A percentile compares a stretch with the other conserved stretches of the same genome.
Evolutionary conservation across 2,329 filamentous ascomycete genomes (phyloP).

Genomic region (Lachnellula arida): DNA sequence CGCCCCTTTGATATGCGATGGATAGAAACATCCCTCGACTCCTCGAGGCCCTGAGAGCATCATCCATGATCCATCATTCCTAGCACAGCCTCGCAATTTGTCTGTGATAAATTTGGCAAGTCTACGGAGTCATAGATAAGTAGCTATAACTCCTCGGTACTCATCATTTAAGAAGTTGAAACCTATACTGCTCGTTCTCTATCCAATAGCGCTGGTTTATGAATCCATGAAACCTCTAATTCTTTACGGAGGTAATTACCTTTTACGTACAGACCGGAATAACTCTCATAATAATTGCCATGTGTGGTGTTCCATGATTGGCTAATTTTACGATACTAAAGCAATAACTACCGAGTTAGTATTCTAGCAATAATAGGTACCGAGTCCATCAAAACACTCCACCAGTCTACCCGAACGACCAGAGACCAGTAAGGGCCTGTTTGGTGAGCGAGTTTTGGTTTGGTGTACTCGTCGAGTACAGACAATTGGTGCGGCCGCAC

Average conservation of each 20-base stretch:
- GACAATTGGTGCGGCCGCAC: too few relatives aligned
- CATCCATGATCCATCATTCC: too few relatives aligned
- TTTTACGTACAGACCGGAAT: neutral
- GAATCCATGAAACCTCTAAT: neutral
- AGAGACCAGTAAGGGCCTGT: neutral
- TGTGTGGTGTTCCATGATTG: neutral
- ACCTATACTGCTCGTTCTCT: neutral
- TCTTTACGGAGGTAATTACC: neutral
- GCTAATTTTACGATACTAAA: too few relatives aligned
- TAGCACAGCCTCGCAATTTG: too few relatives aligned
- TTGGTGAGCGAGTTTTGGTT: too few relatives aligned
- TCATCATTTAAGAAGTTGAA: neutral
- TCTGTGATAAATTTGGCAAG: too few relatives aligned
- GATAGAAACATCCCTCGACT: too few relatives aligned
- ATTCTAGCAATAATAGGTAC: neutral
- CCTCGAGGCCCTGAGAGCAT: too few relatives aligned
- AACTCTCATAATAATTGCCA: neutral
- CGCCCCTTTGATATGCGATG: too few relatives aligned
- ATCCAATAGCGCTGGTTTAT: neutral
- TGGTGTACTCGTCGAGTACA: too few relatives aligned
- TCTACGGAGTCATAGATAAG: too few relatives aligned
- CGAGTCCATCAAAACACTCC: neutral
- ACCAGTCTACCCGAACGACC: neutral
- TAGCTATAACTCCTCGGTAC: too few relatives aligned
- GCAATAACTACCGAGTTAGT: neutral